Percentiles rank a stretch among this genome's conserved stretches.
Evolutionary conservation across 2,329 filamentous ascomycete species (phyloP).

Genomic region (Penicillium sp.): DNA sequence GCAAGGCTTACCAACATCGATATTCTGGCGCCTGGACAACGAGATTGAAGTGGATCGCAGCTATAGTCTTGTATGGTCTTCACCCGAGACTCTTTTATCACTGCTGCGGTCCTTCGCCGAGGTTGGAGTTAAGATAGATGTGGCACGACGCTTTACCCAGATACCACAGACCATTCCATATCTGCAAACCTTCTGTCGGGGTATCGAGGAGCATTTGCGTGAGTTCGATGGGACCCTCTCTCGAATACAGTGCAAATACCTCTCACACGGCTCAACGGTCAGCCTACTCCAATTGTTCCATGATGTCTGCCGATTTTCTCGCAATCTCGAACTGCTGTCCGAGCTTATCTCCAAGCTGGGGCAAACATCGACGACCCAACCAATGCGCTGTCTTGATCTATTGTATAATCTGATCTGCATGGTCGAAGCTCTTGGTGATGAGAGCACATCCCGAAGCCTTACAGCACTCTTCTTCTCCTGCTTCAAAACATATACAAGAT

Average conservation of each 20-base stretch:
- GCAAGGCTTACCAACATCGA: slow-evolving; percentile 66
- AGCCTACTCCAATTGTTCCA: slow-evolving; percentile 62
- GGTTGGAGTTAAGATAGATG: slow-evolving; percentile 47
- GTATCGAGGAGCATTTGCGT: slow-evolving; percentile 54
- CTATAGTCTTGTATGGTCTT: slow-evolving; percentile 35
- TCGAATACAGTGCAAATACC: slow-evolving; percentile 56
- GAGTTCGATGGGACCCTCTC: slow-evolving; percentile 59
- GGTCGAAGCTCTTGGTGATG: slow-evolving; percentile 65
- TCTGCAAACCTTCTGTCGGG: slow-evolving; percentile 67
- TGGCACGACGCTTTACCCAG: slow-evolving; percentile 48
- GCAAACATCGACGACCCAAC: slow-evolving; percentile 40
- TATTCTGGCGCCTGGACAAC: slow-evolving; percentile 53
- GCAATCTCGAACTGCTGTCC: slow-evolving; percentile 58
- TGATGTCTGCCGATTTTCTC: slow-evolving; percentile 53
- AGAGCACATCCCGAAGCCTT: slow-evolving; percentile 58
- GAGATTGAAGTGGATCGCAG: slow-evolving; percentile 36
- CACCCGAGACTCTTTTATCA: slow-evolving; percentile 29
- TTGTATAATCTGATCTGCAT: slow-evolving; percentile 67
- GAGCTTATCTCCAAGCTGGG: slow-evolving; percentile 58
- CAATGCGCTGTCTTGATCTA: slow-evolving; percentile 73
- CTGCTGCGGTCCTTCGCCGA: slow-evolving; percentile 43
- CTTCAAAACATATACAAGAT: slow-evolving; percentile 74
- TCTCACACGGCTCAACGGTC: slow-evolving; percentile 54
- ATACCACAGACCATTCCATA: slow-evolving; percentile 51
- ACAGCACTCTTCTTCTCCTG: slow-evolving; percentile 72